Evolutionary conservation across 345 rosid genomes (phyloP).

Genomic region (Cardiospermum halicacabum): DNA sequence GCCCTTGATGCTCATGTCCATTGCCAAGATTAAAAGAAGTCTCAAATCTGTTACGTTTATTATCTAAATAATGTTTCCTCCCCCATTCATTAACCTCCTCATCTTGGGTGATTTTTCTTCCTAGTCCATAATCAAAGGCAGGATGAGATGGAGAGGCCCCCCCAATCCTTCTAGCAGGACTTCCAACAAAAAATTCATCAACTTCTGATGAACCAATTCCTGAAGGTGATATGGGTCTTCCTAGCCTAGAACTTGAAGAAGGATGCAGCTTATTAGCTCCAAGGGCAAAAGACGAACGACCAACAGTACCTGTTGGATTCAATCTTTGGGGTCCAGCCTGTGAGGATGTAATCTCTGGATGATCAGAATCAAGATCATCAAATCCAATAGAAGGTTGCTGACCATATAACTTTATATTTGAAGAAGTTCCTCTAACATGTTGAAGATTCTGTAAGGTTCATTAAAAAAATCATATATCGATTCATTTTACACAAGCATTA

Average conservation of each 20-base stretch:
- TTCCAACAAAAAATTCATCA: slow-evolving; percentile 46
- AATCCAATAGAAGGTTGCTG: slow-evolving; percentile 37
- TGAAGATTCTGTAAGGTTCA: slow-evolving; percentile 35
- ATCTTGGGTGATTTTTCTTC: slow-evolving; percentile 42
- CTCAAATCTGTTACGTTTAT: slow-evolving; percentile 31
- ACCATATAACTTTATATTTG: slow-evolving; percentile 39
- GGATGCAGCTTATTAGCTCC: slow-evolving; percentile 46
- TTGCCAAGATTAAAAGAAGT: slow-evolving; percentile 36
- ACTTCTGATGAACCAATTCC: slow-evolving; percentile 33
- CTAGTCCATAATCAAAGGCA: slow-evolving; percentile 47
- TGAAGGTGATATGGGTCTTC: slow-evolving; percentile 38
- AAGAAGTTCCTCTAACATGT: slow-evolving; percentile 40
- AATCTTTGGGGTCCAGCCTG: slow-evolving; percentile 54
- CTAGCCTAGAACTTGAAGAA: slow-evolving; percentile 38
- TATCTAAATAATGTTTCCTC: slow-evolving; percentile 49
- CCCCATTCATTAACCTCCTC: slow-evolving; percentile 55
- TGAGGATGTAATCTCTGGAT: slow-evolving; percentile 36
- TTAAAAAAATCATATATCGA: slow-evolving; percentile 14
- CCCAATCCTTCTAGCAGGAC: slow-evolving; percentile 62
- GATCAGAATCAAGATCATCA: slow-evolving; percentile 51
- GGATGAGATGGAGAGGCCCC: slow-evolving; percentile 58
- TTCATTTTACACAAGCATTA: slow-evolving; percentile 2
- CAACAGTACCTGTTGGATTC: slow-evolving; percentile 31
- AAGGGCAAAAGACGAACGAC: slow-evolving; percentile 39
- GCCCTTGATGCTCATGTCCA: slow-evolving; percentile 61